These are phyloP conservation scores for Pisolithus marmoratus DNA, from an alignment of 768 basidiomycete species.

Conservation along the genomic window DNA sequence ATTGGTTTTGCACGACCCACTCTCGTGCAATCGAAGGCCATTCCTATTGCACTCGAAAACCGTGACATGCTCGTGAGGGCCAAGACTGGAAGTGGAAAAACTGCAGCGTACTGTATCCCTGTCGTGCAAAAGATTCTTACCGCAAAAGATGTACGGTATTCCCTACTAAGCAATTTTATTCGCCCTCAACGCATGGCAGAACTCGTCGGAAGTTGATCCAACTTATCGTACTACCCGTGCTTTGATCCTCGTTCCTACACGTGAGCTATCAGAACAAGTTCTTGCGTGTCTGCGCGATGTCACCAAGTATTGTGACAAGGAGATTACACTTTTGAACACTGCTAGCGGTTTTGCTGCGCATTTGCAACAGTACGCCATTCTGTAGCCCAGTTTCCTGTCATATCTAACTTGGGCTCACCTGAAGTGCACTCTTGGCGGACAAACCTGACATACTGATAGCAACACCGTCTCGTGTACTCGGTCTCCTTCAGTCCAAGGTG, in stretches of 20 bases:
- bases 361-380: slow-evolving; percentile 56
- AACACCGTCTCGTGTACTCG: slow-evolving; percentile 68
- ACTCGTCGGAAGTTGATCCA: slow-evolving; percentile 34
- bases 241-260: slow-evolving; percentile 81
- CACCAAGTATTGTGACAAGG: slow-evolving; percentile 73
- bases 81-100: slow-evolving; percentile 95
- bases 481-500: slow-evolving; percentile 67
- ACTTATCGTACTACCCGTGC: slow-evolving; percentile 59
- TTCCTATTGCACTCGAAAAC: slow-evolving; percentile 86
- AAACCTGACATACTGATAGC: slow-evolving; percentile 75
- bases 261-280: slow-evolving; percentile 92
- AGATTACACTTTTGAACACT: slow-evolving; percentile 67
- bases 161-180: not conserved
- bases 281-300: slow-evolving; percentile 59
- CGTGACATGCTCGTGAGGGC: slow-evolving; percentile 91
- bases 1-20: slow-evolving; percentile 89
- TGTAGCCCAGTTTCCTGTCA: not conserved
- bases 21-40: slow-evolving; percentile 84
- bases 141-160: slow-evolving; percentile 63
- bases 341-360: slow-evolving; percentile 66
- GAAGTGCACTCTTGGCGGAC: slow-evolving; percentile 56
- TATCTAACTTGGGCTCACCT: slow-evolving; percentile 2
- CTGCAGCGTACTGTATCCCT: slow-evolving; percentile 92
- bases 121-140: slow-evolving; percentile 82
- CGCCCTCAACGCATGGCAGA: slow-evolving; percentile 14